Conservation (phyloP, 768 basidiomycete species). For the Leccinum uliginosum region DNA sequence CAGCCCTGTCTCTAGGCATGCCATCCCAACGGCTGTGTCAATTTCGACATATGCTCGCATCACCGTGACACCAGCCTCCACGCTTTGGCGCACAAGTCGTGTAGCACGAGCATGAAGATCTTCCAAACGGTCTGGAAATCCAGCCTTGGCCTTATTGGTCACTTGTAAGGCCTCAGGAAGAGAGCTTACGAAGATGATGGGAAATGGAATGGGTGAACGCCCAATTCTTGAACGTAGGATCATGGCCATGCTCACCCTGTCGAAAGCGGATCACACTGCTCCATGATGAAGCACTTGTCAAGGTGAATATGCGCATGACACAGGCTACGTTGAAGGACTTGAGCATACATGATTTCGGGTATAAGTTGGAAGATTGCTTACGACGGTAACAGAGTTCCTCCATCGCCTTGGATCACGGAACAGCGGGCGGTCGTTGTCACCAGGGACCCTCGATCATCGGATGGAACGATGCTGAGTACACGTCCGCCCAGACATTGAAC, state of each 20-base stretch:
- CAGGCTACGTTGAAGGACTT: slow-evolving; percentile 30
- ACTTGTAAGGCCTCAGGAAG: slow-evolving; percentile 53
- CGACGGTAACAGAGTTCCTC: slow-evolving; percentile 32
- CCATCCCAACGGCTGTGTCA: slow-evolving; percentile 47
- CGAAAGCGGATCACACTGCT: slow-evolving; percentile 46
- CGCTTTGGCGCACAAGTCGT: slow-evolving; percentile 51
- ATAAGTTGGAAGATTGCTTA: slow-evolving; percentile 10
- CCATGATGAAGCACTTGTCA: slow-evolving; percentile 66
- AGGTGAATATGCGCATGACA: slow-evolving; percentile 66
- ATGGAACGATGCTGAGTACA: slow-evolving; percentile 23
- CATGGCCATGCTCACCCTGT: slow-evolving; percentile 41
- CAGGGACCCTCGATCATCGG: slow-evolving; percentile 4
- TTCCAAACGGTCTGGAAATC: slow-evolving; percentile 38
- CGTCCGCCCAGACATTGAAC: slow-evolving; percentile 28
- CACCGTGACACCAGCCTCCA: slow-evolving; percentile 57
- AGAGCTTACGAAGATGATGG: slow-evolving; percentile 32
- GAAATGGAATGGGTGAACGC: slow-evolving; percentile 6
- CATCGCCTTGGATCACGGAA: slow-evolving; percentile 21
- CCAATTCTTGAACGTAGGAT: background rate
- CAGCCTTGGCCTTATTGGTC: slow-evolving; percentile 48
- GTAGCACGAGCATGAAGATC: slow-evolving; percentile 52
- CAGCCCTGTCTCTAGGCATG: slow-evolving; percentile 52
- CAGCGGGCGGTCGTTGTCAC: background rate
- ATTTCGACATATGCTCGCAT: slow-evolving; percentile 71
- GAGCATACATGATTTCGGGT: slow-evolving; percentile 13